These are phyloP conservation scores for Trichoderma sp. DNA, from an alignment of 2,329 filamentous ascomycete genomes.

Conservation along the genomic window DNA sequence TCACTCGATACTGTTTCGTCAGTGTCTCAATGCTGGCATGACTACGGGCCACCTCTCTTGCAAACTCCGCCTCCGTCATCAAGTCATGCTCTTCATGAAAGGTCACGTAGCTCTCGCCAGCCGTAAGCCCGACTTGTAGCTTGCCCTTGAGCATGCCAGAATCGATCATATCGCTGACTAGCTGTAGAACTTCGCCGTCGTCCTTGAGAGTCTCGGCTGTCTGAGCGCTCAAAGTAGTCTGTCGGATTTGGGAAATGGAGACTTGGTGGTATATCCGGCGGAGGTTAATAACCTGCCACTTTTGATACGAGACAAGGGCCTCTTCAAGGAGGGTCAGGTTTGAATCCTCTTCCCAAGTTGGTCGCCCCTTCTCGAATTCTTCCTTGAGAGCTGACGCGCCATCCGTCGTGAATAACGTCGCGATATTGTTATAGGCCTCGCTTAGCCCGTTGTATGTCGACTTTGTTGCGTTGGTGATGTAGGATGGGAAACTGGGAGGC, in stretches of 20 bases:
- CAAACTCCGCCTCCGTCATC: slow-evolving; percentile 52
- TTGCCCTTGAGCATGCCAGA: slow-evolving; percentile 52
- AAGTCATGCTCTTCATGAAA: slow-evolving; percentile 46
- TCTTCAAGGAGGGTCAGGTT: slow-evolving; percentile 70
- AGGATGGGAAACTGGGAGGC: slow-evolving; percentile 53
- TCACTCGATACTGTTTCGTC: slow-evolving; percentile 48
- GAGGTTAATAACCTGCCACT: slow-evolving; percentile 72
- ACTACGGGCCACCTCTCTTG: slow-evolving; percentile 43
- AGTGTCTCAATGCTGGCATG: slow-evolving; percentile 46
- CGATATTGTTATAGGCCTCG: slow-evolving; percentile 70
- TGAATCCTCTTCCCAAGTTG: slow-evolving; percentile 67
- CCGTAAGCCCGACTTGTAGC: slow-evolving; percentile 46
- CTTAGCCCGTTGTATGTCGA: slow-evolving; percentile 58
- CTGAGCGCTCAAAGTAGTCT: slow-evolving; percentile 52
- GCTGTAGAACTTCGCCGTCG: slow-evolving; percentile 43
- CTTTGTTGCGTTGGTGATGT: slow-evolving; percentile 51
- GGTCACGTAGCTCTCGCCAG: slow-evolving; percentile 46
- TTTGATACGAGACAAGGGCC: slow-evolving; percentile 68
- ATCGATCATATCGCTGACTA: slow-evolving; percentile 56
- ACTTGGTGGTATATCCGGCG: slow-evolving; percentile 67
- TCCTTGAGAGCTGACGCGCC: slow-evolving; percentile 57
- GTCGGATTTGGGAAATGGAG: slow-evolving; percentile 52
- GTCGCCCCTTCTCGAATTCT: slow-evolving; percentile 58
- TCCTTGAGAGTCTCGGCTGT: slow-evolving; percentile 46
- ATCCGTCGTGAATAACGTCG: slow-evolving; percentile 61